Evolutionary conservation across 2,329 filamentous ascomycete species (phyloP), one percentile per base, ranked within the genome.

Genomic region (Cyphellophora europaea): DNA sequence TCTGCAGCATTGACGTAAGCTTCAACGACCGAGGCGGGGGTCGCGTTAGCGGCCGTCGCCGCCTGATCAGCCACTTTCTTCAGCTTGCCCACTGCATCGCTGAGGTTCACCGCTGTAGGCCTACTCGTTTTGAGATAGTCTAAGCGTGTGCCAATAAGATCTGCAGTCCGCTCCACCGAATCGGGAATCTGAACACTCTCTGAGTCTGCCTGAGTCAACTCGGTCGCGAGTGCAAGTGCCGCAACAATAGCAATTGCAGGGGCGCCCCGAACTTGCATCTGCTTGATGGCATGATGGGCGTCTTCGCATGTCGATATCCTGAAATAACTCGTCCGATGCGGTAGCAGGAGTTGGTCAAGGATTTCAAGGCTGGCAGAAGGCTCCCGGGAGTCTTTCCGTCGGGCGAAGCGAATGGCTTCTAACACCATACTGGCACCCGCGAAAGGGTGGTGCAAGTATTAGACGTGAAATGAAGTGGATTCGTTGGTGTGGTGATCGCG

Each of bases 181-280:
- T 60, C 43, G 1, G 72, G 62, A 5, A 69, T 48, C 45, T 65
- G 66, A 11, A 49, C 47, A 14, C 45, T 27, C n/a, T n/a, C n/a
- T n/a, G n/a, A n/a, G 3, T 45, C 32, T 5, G 49, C 35, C 5
- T 59, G 61, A 33, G 77, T 66, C 6, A 96, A 62, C 57, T 96
- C 89, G 6, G 94, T 84, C 2, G 87, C 88, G 21, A 95, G 73
- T 2, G 84, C 80, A 19, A 98, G 72, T 13, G 83, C 84, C 14
- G 91, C 91, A n/a, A 98, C 91, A 45, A 98, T 96, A 29, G 91
- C 91, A 57, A 98, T 98, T 30, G 91, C 91, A 1, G 91, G 91
- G 4, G 91, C 91, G 27, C 85, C 82, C 34, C 76, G 68, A 11
- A 69, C 66, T 45, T 72, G 71, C 76, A 80, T 80, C 32, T 74